Evolutionary conservation across 768 basidiomycete species (phyloP).

Genomic region (Ramaria sp.): DNA sequence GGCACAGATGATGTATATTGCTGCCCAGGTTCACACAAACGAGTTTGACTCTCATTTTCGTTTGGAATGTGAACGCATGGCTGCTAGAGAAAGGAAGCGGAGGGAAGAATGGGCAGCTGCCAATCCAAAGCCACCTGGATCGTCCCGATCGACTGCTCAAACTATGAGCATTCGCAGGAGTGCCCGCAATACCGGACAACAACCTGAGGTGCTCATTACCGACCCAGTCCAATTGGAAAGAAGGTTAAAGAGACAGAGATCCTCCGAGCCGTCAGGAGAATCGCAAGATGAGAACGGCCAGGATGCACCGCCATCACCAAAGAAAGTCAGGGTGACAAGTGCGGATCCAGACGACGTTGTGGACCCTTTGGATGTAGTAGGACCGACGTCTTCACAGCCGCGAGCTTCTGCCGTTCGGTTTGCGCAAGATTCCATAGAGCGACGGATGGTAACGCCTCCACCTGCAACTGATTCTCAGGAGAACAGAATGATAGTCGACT

Average conservation of each 20-base stretch:
- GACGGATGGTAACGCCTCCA: neutral
- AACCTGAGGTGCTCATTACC: constrained; percentile 61
- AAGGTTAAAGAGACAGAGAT: constrained; percentile 58
- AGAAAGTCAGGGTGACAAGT: constrained; percentile 33
- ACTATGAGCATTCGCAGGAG: constrained; percentile 37
- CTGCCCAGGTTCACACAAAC: constrained; percentile 74
- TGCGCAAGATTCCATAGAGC: constrained; percentile 21
- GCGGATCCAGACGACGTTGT: constrained; percentile 24
- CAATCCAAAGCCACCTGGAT: constrained; percentile 13
- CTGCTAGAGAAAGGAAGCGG: constrained; percentile 58
- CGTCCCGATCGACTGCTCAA: constrained; percentile 16
- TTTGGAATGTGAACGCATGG: constrained; percentile 84
- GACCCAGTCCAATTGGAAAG: constrained; percentile 70
- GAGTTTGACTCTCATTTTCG: constrained; percentile 74
- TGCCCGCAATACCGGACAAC: constrained; percentile 59
- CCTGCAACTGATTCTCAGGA: neutral
- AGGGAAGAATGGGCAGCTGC: constrained; percentile 30
- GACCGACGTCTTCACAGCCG: constrained; percentile 21
- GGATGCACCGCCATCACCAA: constrained; percentile 35
- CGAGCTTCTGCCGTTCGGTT: constrained; percentile 39
- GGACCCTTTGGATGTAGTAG: constrained; percentile 35
- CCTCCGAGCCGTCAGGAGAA: constrained; percentile 36
- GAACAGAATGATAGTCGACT: no score
- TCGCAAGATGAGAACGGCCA: constrained; percentile 41
- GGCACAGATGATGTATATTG: constrained; percentile 83